Evolutionary conservation across 176 grass and related monocot genomes (phyloP).

Genomic region (Cenchrus purpureus): DNA sequence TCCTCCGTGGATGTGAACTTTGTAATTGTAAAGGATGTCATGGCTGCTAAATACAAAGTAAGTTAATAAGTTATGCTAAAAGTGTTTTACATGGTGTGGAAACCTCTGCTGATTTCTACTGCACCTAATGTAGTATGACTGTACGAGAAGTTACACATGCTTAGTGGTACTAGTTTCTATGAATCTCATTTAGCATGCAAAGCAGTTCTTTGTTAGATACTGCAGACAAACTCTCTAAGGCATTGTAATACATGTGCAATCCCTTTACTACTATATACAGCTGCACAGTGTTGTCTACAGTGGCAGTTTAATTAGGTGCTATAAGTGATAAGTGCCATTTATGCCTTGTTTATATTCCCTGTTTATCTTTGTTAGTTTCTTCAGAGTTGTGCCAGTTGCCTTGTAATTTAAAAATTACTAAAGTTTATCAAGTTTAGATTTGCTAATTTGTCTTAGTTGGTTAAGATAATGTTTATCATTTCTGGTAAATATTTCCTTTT

Average conservation of each 20-base stretch:
- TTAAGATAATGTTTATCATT: conserved; percentile 5
- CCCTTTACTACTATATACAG: conserved; percentile 13
- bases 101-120: conserved; percentile 15
- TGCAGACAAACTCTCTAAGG: conserved; percentile 15
- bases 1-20: conserved; percentile 75
- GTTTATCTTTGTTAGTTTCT: conserved; percentile 31
- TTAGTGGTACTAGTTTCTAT: conserved; percentile 3
- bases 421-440: not conserved
- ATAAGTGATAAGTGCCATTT: not conserved
- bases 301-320: conserved; percentile 29
- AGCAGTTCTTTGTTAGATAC: conserved; percentile 26
- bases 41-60: conserved; percentile 87
- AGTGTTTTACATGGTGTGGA: conserved; percentile 11
- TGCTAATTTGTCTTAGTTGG: not conserved
- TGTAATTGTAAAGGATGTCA: conserved; percentile 89
- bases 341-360: not conserved
- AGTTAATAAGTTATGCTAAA: conserved; percentile 64
- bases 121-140: not conserved
- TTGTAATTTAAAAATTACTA: not conserved
- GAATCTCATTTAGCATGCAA: not conserved
- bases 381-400: not conserved
- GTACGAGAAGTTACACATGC: conserved; percentile 6
- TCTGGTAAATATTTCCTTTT: not conserved
- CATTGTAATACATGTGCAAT: not conserved
- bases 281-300: not conserved